Conservation (phyloP, 2,329 filamentous ascomycete species). For the Cadophora sp. region DNA sequence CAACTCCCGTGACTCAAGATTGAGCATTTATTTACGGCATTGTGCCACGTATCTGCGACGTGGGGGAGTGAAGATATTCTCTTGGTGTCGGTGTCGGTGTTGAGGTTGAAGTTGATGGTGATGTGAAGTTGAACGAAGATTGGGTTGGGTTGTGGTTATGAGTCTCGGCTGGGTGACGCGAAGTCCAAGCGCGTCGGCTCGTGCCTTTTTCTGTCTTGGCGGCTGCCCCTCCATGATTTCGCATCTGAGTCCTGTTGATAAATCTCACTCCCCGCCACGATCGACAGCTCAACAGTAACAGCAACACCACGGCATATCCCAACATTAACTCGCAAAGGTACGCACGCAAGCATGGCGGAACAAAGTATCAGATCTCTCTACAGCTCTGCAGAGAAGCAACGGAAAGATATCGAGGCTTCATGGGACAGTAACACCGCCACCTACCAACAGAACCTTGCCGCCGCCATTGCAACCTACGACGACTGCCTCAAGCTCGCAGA, state of each 20-base stretch:
- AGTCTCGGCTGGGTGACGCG: neutral
- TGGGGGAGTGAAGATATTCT: neutral
- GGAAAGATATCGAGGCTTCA: slow-evolving; percentile 64
- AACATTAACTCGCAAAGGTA: neutral
- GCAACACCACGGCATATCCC: slow-evolving; percentile 35
- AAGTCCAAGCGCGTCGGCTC: slow-evolving; percentile 11
- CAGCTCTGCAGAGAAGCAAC: slow-evolving; percentile 59
- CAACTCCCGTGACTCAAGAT: slow-evolving; percentile 8
- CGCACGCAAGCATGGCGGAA: slow-evolving; percentile 52
- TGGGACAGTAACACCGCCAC: slow-evolving; percentile 68
- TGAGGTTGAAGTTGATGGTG: neutral
- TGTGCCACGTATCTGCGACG: too few species aligned
- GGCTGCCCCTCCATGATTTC: slow-evolving; percentile 18
- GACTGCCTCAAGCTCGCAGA: slow-evolving; percentile 74
- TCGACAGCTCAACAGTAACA: slow-evolving; percentile 18
- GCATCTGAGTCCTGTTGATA: too few species aligned
- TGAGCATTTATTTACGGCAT: neutral
- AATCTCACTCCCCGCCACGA: slow-evolving; percentile 6
- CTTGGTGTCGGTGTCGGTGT: slow-evolving; percentile 1
- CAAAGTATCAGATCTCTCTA: slow-evolving; percentile 59
- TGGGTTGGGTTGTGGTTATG: neutral
- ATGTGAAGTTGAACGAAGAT: slow-evolving; percentile 1
- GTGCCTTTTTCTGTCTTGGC: slow-evolving; percentile 8
- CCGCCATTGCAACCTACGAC: slow-evolving; percentile 74
- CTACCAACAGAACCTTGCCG: slow-evolving; percentile 71